These are phyloP conservation scores for Tulasnella sp. DNA, from an alignment of 768 basidiomycete genomes.

Conservation along the genomic window DNA sequence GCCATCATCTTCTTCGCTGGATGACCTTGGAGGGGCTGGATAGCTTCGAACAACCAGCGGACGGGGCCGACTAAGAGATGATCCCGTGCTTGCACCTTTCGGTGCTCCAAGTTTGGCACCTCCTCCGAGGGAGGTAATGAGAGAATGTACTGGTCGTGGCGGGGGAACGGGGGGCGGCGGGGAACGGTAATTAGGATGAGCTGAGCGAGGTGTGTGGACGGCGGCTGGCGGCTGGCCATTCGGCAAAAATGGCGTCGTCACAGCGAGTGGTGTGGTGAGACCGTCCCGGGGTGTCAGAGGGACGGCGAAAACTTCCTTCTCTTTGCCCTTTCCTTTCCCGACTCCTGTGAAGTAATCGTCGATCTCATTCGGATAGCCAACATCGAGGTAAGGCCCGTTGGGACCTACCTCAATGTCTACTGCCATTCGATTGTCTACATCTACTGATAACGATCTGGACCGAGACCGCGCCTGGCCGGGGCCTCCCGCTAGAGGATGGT, in stretches of 20 bases:
- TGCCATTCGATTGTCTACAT: conserved; percentile 4
- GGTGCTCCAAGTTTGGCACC: conserved; percentile 15
- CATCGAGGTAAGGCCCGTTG: conserved; percentile 15
- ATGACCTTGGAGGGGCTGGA: not conserved
- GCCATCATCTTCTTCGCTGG: not conserved
- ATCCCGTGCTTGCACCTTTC: conserved; percentile 24
- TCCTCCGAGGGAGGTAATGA: not conserved
- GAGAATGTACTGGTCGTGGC: not conserved
- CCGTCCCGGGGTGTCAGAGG: conserved; percentile 9
- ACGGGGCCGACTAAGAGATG: conserved; percentile 12
- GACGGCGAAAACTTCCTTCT: conserved; percentile 19
- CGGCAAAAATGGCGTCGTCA: not conserved
- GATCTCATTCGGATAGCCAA: conserved; percentile 10
- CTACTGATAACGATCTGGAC: conserved; percentile 10
- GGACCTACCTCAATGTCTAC: conserved; percentile 12
- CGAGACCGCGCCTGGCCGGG: conserved; percentile 10
- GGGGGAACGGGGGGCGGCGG: not conserved
- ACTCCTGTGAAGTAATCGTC: conserved; percentile 11
- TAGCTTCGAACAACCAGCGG: conserved; percentile 25
- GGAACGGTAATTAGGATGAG: conserved; percentile 2
- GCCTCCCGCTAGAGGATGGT: not conserved
- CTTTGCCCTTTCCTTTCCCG: conserved; percentile 24
- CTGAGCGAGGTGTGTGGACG: not conserved
- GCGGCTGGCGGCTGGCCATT: not conserved
- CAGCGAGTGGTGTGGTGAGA: not conserved